A percentile compares a stretch with the other conserved stretches of the same genome.
These are phyloP conservation scores for Calendula officinalis DNA, from an alignment of 129 eudicot species.

Conservation along the genomic window DNA sequence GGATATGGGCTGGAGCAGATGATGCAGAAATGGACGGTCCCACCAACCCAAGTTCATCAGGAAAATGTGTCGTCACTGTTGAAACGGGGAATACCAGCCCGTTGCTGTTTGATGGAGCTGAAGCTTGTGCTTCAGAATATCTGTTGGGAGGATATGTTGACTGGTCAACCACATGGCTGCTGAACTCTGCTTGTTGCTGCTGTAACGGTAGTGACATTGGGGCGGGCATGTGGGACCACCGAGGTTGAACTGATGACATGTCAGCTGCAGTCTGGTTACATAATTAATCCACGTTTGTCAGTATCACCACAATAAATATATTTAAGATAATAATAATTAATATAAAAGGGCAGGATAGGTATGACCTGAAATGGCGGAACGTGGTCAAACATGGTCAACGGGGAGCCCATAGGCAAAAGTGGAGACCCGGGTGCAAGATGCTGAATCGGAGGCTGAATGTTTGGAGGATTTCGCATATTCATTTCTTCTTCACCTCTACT, in stretches of 20 bases:
- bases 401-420: conserved; percentile 70
- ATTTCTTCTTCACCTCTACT: conserved; percentile 60
- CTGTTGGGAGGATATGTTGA: conserved; percentile 45
- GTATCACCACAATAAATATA: background rate
- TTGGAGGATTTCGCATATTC: conserved; percentile 56
- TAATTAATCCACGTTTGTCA: conserved; percentile 16
- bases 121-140: conserved; percentile 51
- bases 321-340: background rate
- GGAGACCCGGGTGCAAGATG: conserved; percentile 93
- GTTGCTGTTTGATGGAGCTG: conserved; percentile 39
- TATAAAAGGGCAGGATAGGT: background rate
- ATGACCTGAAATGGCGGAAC: conserved; percentile 90
- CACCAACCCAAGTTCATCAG: conserved; percentile 54
- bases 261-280: conserved; percentile 66
- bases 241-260: conserved; percentile 54
- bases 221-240: conserved; percentile 66
- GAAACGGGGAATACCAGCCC: conserved; percentile 34
- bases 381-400: conserved; percentile 75
- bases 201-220: conserved; percentile 58
- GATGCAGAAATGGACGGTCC: conserved; percentile 34
- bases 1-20: conserved; percentile 31
- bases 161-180: conserved; percentile 54
- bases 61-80: conserved; percentile 40
- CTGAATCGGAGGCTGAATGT: conserved; percentile 51
- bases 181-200: conserved; percentile 50